A percentile compares a stretch with the other conserved stretches of the same genome.
Conservation (phyloP, 306 rosid genomes). For the Macrotyloma uniflorum region DNA sequence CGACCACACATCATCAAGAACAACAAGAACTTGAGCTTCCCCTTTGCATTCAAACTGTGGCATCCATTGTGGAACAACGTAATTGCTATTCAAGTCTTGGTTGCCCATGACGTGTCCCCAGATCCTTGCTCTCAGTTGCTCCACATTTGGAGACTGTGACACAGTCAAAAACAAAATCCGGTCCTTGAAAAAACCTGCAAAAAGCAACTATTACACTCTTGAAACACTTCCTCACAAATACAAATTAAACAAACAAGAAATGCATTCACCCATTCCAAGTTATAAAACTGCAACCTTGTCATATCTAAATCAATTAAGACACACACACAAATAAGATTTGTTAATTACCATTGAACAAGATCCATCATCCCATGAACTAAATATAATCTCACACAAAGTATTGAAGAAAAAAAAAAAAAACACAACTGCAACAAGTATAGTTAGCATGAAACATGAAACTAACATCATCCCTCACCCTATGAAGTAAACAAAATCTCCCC, state of each 20-base stretch:
- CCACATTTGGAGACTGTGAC: constrained; percentile 82
- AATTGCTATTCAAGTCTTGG: constrained; percentile 37
- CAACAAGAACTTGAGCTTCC: constrained; percentile 53
- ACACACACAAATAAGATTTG: background rate
- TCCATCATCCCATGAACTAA: background rate
- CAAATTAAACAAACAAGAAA: background rate
- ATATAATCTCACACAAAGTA: background rate
- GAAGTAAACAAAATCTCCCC: background rate
- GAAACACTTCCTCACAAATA: background rate
- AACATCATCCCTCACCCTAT: background rate
- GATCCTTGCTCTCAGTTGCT: constrained; percentile 61
- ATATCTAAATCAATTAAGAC: background rate
- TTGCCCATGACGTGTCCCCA: constrained; percentile 66
- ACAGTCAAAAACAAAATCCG: constrained; percentile 84
- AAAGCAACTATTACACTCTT: background rate
- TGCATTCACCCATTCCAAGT: background rate
- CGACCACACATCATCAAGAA: constrained; percentile 89
- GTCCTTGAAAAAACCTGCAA: constrained; percentile 65
- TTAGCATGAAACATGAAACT: background rate
- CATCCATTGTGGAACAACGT: constrained; percentile 55
- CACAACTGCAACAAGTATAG: background rate
- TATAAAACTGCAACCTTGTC: background rate
- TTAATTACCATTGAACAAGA: background rate
- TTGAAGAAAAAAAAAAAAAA: background rate
- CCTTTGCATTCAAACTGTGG: constrained; percentile 46